phyloP scores from a whole-genome alignment of 1,284 basidiomycete species.

The Marasmius oreades region DNA sequence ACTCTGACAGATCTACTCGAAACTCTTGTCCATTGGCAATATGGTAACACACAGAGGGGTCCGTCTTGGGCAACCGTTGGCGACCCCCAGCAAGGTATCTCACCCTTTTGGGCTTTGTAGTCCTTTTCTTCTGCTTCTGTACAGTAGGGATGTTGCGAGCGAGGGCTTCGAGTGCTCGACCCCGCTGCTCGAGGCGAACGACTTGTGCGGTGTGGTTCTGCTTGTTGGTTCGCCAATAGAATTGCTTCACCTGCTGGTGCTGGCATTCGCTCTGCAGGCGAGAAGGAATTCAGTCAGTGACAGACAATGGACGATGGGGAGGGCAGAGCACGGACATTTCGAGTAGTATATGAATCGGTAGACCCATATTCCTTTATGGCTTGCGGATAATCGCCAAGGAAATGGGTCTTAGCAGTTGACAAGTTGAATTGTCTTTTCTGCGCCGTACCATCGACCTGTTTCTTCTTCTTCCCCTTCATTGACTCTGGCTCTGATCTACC shows the following conservation, averaged over 20 bases:
- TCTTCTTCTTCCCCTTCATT: too few relatives aligned
- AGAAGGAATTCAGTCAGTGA: background rate
- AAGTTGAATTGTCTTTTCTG: too few relatives aligned
- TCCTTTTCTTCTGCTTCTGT: background rate
- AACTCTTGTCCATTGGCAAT: background rate
- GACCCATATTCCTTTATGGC: too few relatives aligned
- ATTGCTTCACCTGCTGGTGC: background rate
- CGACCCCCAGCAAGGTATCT: background rate
- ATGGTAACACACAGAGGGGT: background rate
- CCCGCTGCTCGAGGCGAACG: background rate
- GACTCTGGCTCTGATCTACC: too few relatives aligned
- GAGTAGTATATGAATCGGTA: too few relatives aligned
- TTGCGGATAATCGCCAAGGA: too few relatives aligned
- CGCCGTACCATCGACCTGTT: too few relatives aligned
- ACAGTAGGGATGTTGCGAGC: background rate
- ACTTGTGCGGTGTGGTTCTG: too few relatives aligned
- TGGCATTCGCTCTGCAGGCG: background rate
- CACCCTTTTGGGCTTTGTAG: background rate
- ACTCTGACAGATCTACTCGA: background rate
- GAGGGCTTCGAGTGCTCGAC: background rate
- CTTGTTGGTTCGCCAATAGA: constrained; percentile 3
- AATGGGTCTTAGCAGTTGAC: too few relatives aligned
- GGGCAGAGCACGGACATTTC: too few relatives aligned
- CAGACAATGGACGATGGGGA: background rate
- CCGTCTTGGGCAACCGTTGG: background rate